Base-by-base conservation (phyloP, 202 grass and related monocot species). In the Zoysia matrella region DNA sequence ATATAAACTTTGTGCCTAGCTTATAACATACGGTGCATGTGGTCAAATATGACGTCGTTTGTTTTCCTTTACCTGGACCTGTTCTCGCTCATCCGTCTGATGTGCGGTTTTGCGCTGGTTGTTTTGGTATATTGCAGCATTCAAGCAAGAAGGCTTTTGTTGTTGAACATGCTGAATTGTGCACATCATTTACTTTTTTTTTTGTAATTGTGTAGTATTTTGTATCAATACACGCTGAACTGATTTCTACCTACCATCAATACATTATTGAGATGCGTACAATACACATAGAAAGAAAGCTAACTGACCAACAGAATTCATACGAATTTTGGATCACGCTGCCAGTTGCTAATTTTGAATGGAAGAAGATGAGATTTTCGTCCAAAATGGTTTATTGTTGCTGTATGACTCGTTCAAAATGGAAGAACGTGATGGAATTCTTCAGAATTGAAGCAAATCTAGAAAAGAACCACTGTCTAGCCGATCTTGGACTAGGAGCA, bases 151-250 rank as follows among this genome's bases (percentile, higher is more conserved):
- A 36, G 30, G 30, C 30, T 36, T 36, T 36, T 36, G 30, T 41
- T 55, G 42, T 47, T 75, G 64, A 7, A 52, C 52, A 62, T n/a
- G 68, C 68, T 73, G 50, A 65, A 11, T 40, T 54, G 3, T 85
- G 56, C 53, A 61, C 49, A 52, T 72, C 46, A 67, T 72, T 65
- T 36, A 1, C 30, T 36, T 36, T 36, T 36, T 36, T 36, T 36
- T 36, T 36, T 36, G 30, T 36, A 36, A 36, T 36, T 36, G 30
- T 36, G 30, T 36, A 36, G 30, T 36, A 36, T 36, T 36, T 36
- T 36, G 30, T 36, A 36, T 36, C 30, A 36, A 36, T 36, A 36
- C 30, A 36, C 1, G 30, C 12, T 18, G 71, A 4, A 46, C 44
- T 41, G n/a, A 11, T 12, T 11, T 76, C 41, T 3, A 6, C 6